A percentile compares a stretch with the other conserved stretches of the same genome.
phyloP scores from a whole-genome alignment of 1,284 basidiomycete genomes.

The Cystobasidium slooffiae region DNA sequence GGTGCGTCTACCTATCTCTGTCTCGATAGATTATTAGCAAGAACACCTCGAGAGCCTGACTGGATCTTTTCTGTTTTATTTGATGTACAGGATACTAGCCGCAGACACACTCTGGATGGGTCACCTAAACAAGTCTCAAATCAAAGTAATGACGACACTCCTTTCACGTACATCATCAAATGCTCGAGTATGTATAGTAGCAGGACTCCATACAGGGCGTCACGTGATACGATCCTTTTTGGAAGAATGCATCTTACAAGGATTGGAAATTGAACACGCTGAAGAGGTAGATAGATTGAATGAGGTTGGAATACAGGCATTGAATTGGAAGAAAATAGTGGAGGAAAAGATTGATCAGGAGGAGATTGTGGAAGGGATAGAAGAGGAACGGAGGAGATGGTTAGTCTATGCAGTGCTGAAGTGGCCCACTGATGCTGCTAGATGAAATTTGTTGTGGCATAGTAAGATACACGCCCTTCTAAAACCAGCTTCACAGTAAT shows the following conservation, averaged over 20 bases:
- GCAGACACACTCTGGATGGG: conserved; percentile 42
- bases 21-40: too few relatives aligned
- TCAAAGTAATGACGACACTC: conserved; percentile 23
- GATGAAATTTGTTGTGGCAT: too few relatives aligned
- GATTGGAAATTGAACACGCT: conserved; percentile 13
- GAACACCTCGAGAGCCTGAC: too few relatives aligned
- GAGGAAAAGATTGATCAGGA: neutral
- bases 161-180: neutral
- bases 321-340: neutral
- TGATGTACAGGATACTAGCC: conserved; percentile 39
- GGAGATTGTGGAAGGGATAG: conserved; percentile 24
- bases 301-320: neutral
- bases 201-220: conserved; percentile 38
- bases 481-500: too few relatives aligned
- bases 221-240: conserved; percentile 21
- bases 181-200: conserved; percentile 21
- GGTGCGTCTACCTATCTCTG: too few relatives aligned
- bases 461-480: too few relatives aligned
- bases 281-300: conserved; percentile 29
- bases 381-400: conserved; percentile 34
- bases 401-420: conserved; percentile 5
- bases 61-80: too few relatives aligned
- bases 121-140: conserved; percentile 26
- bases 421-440: neutral
- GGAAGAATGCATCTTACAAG: neutral